Conservation (phyloP, 2,329 filamentous ascomycete genomes). For the Fusarium abutilonis region DNA sequence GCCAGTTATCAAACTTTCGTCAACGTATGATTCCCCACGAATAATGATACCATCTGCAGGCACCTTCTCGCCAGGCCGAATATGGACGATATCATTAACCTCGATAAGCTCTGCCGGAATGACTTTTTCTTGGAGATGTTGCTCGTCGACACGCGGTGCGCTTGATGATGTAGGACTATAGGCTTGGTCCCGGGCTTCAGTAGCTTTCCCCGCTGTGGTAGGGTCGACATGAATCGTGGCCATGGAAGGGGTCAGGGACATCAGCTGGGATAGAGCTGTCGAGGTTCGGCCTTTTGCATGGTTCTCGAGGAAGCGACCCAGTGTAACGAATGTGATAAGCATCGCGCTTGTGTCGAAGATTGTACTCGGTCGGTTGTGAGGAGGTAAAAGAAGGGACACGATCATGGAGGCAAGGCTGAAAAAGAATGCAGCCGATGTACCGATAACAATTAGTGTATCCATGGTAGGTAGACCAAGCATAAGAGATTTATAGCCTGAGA, state of each 20-base stretch:
- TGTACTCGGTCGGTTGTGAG: slow-evolving; percentile 83
- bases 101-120: slow-evolving; percentile 95
- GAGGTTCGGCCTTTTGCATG: slow-evolving; percentile 95
- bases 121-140: slow-evolving; percentile 68
- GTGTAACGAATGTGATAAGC: slow-evolving; percentile 94
- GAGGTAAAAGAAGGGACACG: slow-evolving; percentile 77
- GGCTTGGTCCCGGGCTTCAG: slow-evolving; percentile 84
- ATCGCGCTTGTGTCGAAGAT: slow-evolving; percentile 98
- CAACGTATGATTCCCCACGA: slow-evolving; percentile 89
- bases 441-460: slow-evolving; percentile 94
- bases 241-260: slow-evolving; percentile 97
- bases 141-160: slow-evolving; percentile 27
- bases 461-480: slow-evolving; percentile 94
- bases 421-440: slow-evolving; percentile 95
- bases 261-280: slow-evolving; percentile 88
- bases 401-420: slow-evolving; percentile 91
- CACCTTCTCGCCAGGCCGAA: slow-evolving; percentile 95
- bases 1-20: slow-evolving; percentile 98
- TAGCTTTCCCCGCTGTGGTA: slow-evolving; percentile 91
- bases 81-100: slow-evolving; percentile 90
- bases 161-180: slow-evolving; percentile 36
- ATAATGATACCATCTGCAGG: slow-evolving; percentile 90
- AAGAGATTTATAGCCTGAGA: slow-evolving; percentile 89
- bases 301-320: slow-evolving; percentile 93
- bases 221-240: slow-evolving; percentile 95